A percentile compares a stretch with the other conserved stretches of the same genome.
phyloP scores from a whole-genome alignment of 352 stramenopile genomes.

The Phytophthora ohioensis region DNA sequence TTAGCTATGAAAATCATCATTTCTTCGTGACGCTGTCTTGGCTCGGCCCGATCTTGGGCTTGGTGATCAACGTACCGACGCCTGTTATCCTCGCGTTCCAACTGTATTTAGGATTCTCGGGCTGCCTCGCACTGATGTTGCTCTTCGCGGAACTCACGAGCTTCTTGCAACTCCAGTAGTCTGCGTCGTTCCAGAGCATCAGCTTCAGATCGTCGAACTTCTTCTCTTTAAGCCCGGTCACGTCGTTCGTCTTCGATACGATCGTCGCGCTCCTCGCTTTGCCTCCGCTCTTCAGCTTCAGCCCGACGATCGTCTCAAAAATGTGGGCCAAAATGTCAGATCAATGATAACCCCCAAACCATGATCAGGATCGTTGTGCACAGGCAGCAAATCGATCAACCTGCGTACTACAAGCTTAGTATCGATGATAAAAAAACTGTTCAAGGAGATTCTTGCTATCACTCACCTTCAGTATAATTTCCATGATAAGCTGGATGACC shows the following conservation, averaged over 20 bases:
- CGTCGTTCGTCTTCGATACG: not conserved
- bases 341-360: too few relatives aligned
- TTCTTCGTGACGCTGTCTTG: conserved; percentile 7
- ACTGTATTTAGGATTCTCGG: not conserved
- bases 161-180: not conserved
- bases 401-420: too few relatives aligned
- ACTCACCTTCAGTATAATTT: too few relatives aligned
- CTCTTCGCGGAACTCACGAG: conserved; percentile 1
- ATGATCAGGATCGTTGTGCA: too few relatives aligned
- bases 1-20: conserved; percentile 13
- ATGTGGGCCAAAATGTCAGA: too few relatives aligned
- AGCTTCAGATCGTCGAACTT: not conserved
- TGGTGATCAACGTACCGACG: conserved; percentile 1
- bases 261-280: conserved; percentile 3
- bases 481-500: too few relatives aligned
- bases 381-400: too few relatives aligned
- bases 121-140: not conserved
- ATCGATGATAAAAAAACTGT: too few relatives aligned
- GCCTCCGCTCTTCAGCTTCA: conserved; percentile 1
- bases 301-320: not conserved
- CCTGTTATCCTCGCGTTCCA: conserved; percentile 11
- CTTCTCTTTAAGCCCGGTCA: not conserved
- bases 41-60: not conserved
- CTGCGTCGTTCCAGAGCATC: not conserved
- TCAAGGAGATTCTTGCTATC: too few relatives aligned